Percentiles rank a stretch among this genome's conserved stretches.
Evolutionary conservation across 2,329 filamentous ascomycete species (phyloP).

Genomic region (Penicillium sp.): DNA sequence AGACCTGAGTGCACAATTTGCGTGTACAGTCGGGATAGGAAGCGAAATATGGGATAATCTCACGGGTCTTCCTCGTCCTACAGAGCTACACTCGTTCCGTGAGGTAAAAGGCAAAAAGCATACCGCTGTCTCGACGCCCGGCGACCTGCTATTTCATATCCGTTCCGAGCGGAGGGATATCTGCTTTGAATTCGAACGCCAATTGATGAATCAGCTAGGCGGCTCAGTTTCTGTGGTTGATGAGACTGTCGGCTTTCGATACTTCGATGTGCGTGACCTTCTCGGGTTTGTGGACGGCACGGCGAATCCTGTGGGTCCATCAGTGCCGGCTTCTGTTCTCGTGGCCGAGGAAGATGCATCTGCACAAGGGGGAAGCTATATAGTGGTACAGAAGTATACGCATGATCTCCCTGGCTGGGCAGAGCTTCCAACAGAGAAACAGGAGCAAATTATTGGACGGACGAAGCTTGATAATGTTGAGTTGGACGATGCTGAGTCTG

Average conservation of each 20-base stretch:
- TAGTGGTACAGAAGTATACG: constrained; percentile 64
- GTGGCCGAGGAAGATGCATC: constrained; percentile 49
- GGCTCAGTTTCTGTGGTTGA: constrained; percentile 55
- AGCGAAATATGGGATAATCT: constrained; percentile 57
- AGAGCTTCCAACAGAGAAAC: constrained; percentile 52
- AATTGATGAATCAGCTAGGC: constrained; percentile 56
- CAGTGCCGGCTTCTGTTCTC: constrained; percentile 49
- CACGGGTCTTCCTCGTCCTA: constrained; percentile 50
- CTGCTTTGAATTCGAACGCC: constrained; percentile 63
- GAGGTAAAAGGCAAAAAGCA: constrained; percentile 54
- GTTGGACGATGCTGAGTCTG: constrained; percentile 54
- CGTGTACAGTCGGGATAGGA: constrained; percentile 61
- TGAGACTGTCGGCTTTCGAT: constrained; percentile 61
- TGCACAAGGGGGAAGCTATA: constrained; percentile 57
- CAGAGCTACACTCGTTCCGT: constrained; percentile 58
- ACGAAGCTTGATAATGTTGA: constrained; percentile 64
- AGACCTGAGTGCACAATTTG: constrained; percentile 50
- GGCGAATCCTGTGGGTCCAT: constrained; percentile 59
- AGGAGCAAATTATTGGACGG: constrained; percentile 61
- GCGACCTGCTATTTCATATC: constrained; percentile 64
- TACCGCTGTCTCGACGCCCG: constrained; percentile 59
- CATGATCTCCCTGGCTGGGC: constrained; percentile 58
- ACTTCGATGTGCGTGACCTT: constrained; percentile 63
- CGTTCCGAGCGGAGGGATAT: constrained; percentile 61
- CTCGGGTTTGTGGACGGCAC: constrained; percentile 66